Base-by-base conservation (phyloP, 352 stramenopile genomes). In the Thalassiosira gravida region DNA sequence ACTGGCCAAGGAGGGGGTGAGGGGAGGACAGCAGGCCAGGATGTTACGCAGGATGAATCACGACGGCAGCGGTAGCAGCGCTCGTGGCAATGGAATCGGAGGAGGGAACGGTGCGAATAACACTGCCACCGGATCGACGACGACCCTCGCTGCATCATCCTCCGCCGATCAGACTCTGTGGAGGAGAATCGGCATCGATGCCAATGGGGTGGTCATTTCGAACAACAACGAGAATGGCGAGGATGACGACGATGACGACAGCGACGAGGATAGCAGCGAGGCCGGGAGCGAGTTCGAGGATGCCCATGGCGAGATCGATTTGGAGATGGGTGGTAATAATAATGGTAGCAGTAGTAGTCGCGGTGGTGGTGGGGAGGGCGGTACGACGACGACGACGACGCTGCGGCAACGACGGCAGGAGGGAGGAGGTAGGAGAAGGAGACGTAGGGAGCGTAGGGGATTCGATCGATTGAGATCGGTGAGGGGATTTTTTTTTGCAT, bases 121-220 rank as follows among this genome's bases (percentile, higher is more conserved):
- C 32, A 3, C 22, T n/a, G 46, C 16, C 30, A 62, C 1, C 6
- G 25, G 27, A 13, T 37, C 1, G 13, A 50, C 16, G 37, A 42
- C n/a, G 2, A 29, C 47, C 47, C 2, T 57, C 39, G 5, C 3
- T 49, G 7, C 6, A n/a, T n/a, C n/a, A n/a, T n/a, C n/a, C n/a
- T n/a, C n/a, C n/a, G n/a, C n/a, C n/a, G n/a, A 42, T 5, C 58
- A 35, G 37, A 18, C n/a, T 7, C 46, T 68, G 29, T 78, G 63
- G 39, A 57, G 77, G 74, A 66, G 82, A 52, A 87, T 82, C 61
- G 77, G 85, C 24, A 78, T 91, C 11, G 75, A 85, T 71, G 46
- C 82, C 14, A 74, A 67, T 42, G 85, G 85, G 13, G 35, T 85
- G 24, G 78, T 77, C 0, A 50, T 83, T 46, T 37, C 57, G 9